Percentiles rank a stretch among this genome's conserved stretches.
Conservation (phyloP, 1,139 yeast species). For the Debaryomycetaceae sp. region DNA sequence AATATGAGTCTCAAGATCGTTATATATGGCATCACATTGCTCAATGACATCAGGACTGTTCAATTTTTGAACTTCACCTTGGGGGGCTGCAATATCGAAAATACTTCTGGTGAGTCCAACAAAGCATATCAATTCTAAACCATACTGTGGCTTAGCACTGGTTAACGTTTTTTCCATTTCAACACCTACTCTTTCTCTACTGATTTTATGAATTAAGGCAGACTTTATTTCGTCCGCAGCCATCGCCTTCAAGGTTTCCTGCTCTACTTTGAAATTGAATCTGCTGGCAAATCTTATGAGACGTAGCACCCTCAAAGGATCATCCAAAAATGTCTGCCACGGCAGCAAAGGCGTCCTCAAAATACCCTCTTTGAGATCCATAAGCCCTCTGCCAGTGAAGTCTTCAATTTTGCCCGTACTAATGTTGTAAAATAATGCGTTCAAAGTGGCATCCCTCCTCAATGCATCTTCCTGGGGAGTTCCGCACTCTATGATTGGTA, state of each 20-base stretch:
- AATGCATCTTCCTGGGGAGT: conserved; percentile 90
- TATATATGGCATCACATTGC: conserved; percentile 3
- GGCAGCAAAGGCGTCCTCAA: conserved; percentile 89
- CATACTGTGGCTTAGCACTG: conserved; percentile 63
- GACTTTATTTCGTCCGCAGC: conserved; percentile 49
- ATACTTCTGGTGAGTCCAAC: conserved; percentile 57
- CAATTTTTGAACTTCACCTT: conserved; percentile 17
- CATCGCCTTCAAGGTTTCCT: conserved; percentile 65
- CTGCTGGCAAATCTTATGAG: conserved; percentile 82
- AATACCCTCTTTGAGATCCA: conserved; percentile 66
- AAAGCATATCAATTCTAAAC: conserved; percentile 55
- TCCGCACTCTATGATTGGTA: conserved; percentile 76
- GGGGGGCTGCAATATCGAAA: conserved; percentile 42
- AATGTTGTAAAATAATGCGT: conserved; percentile 86
- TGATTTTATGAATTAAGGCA: conserved; percentile 69
- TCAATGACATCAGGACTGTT: conserved; percentile 10
- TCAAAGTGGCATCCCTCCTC: conserved; percentile 90
- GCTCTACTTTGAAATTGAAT: conserved; percentile 64
- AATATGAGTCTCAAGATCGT: conserved; percentile 12
- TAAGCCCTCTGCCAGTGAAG: conserved; percentile 69
- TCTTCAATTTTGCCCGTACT: conserved; percentile 72
- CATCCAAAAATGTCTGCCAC: conserved; percentile 80
- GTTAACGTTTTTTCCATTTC: conserved; percentile 74
- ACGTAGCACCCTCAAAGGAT: conserved; percentile 85
- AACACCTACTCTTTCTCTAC: conserved; percentile 86